Evolutionary conservation across 768 basidiomycete genomes (phyloP), one percentile per base, ranked within the genome.

Genomic region (Plicaturopsis crispa): DNA sequence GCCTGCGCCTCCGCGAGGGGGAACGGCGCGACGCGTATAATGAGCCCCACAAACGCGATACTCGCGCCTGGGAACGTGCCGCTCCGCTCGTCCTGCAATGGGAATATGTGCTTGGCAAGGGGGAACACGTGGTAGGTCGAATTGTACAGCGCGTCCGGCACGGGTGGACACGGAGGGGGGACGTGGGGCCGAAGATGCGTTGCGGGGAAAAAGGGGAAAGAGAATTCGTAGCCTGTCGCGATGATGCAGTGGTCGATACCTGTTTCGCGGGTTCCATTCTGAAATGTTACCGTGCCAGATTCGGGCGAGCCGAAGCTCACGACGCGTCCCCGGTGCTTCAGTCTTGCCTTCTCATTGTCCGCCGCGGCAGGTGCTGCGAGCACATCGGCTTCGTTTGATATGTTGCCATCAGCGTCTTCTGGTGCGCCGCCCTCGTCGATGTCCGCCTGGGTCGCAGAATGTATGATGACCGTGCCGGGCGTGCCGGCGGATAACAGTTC

Each of bases 1-100:
- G 81, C 80, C 58, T 94, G 92, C 0, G 74, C 75, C 56, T 96
- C 88, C 34, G 81, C 66, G 0, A 90, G 51, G 1, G 87, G 89
- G 42, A 93, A 72, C 3, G 90, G 91, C 0, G 70, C 70, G 17
- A 87, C 75, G 23, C 64, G 61, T 19, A 65, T 52, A 1, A 66
- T 65, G 8, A 88, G 69, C 2, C 84, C 75, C 36, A 84, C 61
- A 55, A 90, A 86, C 6, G 75, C 81, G 28, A 87, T 50, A 4
- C 70, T 70, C 1, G 65, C 52, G 1, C 67, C 61, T 2, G 67
- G 78, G 50, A 63, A 69, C n/a, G n/a, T n/a, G n/a, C n/a, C n/a
- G n/a, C n/a, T n/a, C n/a, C n/a, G n/a, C 32, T 48, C 41, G 24
- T 48, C 41, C 31, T 66, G 68, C 13, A 88, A 46, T 0, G 86